Base-by-base conservation (phyloP, 345 rosid species). In the Salix suchowensis region DNA sequence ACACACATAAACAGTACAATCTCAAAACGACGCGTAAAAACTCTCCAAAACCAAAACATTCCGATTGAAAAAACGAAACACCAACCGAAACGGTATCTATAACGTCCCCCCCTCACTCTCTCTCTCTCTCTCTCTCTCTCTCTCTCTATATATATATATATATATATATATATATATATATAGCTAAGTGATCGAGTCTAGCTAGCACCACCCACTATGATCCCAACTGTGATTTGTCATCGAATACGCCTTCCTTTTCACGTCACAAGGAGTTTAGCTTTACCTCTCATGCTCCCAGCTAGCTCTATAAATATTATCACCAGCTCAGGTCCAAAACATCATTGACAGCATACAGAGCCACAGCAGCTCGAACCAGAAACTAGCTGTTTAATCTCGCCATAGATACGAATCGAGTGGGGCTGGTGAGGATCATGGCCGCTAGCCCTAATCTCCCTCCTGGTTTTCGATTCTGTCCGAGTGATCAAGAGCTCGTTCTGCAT, bases 401-500 rank as follows among this genome's bases (percentile, higher is more conserved):
- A 13, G 4, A 46, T 46, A 46, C 16, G 0, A 11, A 46, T 14
- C 18, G 50, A 46, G 50, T 46, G 50, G 16, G 50, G 5, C 16
- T 46, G n/a, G 9, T 52, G n/a, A 52, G 6, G 58, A 52, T 52
- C 58, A 52, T 52, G 58, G 23, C n/a, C n/a, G n/a, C 40, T 13
- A 65, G 72, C 67, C 80, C 70, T 68, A 88, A 90, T 82, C 89
- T 96, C 11, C 98, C 99, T 0, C 99, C 98, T 2, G 98, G 99
- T 1, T 96, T 96, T 79, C 88, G 97, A 76, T 96, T 93, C 66
- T 84, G 73, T 69, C 99, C 98, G 0, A 91, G 96, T 0, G 99
- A 96, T 7, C 98, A 96, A 82, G 97, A 96, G 80, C 98, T 96
- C 6, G 88, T 94, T 0, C 95, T 93, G 77, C 99, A 93, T 84